A percentile compares a stretch with the other conserved stretches of the same genome.
These are phyloP conservation scores for Neopestalotiopsis clavispora DNA, from an alignment of 2,329 filamentous ascomycete genomes.

Conservation along the genomic window DNA sequence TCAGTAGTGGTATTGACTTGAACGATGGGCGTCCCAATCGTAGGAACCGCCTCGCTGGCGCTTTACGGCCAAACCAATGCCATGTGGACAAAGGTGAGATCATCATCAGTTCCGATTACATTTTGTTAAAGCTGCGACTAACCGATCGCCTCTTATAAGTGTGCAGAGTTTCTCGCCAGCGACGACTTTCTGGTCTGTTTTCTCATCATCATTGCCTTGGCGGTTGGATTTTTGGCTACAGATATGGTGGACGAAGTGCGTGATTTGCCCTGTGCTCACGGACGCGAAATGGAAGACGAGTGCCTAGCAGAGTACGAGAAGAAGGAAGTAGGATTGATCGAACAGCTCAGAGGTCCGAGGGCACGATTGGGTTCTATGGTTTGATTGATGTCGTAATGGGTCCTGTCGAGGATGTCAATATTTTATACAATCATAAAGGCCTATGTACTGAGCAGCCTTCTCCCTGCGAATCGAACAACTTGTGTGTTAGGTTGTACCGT, in stretches of 20 bases:
- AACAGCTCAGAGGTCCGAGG: not conserved
- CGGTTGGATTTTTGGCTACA: slow-evolving; percentile 12
- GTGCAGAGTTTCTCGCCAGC: not conserved
- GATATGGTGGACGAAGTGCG: slow-evolving; percentile 15
- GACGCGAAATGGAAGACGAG: not conserved
- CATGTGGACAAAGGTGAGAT: not conserved
- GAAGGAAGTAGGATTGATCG: not conserved
- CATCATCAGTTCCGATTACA: no score
- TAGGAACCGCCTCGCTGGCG: no score
- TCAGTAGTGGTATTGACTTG: no score
- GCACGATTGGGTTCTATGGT: slow-evolving; percentile 2
- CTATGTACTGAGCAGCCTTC: no score
- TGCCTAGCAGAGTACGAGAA: not conserved
- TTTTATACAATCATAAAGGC: no score
- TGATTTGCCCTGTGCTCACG: not conserved
- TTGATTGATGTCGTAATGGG: not conserved
- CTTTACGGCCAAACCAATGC: no score
- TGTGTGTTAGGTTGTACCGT: no score
- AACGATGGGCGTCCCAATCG: no score
- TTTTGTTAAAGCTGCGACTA: not conserved
- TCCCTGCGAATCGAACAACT: no score
- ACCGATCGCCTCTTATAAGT: not conserved
- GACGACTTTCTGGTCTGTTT: slow-evolving; percentile 11
- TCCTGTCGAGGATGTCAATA: no score
- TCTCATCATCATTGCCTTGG: not conserved